Evolutionary conservation across 176 grass and related monocot species (phyloP).

Genomic region (Paspalum notatum): DNA sequence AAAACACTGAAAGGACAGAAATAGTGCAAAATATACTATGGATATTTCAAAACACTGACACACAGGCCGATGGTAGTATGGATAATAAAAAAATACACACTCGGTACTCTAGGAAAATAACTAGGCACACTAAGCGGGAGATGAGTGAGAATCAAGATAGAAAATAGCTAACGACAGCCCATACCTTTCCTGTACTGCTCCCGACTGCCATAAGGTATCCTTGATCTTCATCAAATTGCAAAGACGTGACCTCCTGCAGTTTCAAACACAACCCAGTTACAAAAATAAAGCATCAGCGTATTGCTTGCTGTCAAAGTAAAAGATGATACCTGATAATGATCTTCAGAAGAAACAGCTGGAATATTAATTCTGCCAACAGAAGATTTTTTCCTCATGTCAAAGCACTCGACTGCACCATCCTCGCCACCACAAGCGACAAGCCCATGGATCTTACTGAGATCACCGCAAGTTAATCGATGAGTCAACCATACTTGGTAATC

Average conservation of each 20-base stretch:
- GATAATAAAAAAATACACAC: neutral
- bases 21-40: conserved; percentile 1
- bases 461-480: conserved; percentile 16
- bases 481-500: conserved; percentile 24
- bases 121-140: neutral
- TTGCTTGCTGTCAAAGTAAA: conserved; percentile 23
- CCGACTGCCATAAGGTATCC: conserved; percentile 88
- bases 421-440: conserved; percentile 94
- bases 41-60: conserved; percentile 28
- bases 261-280: conserved; percentile 23
- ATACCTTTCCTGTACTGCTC: conserved; percentile 84
- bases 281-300: conserved; percentile 17
- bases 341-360: conserved; percentile 56
- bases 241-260: conserved; percentile 86
- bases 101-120: neutral
- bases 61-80: neutral
- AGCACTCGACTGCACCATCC: conserved; percentile 92
- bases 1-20: neutral
- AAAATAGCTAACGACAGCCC: conserved; percentile 31
- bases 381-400: conserved; percentile 90
- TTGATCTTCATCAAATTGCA: conserved; percentile 88
- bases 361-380: conserved; percentile 85
- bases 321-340: conserved; percentile 68
- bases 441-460: conserved; percentile 72
- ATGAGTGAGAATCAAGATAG: neutral